A percentile compares a stretch with the other conserved stretches of the same genome.
Conservation (phyloP, 495 filamentous ascomycete species). For the Podospora comata region DNA sequence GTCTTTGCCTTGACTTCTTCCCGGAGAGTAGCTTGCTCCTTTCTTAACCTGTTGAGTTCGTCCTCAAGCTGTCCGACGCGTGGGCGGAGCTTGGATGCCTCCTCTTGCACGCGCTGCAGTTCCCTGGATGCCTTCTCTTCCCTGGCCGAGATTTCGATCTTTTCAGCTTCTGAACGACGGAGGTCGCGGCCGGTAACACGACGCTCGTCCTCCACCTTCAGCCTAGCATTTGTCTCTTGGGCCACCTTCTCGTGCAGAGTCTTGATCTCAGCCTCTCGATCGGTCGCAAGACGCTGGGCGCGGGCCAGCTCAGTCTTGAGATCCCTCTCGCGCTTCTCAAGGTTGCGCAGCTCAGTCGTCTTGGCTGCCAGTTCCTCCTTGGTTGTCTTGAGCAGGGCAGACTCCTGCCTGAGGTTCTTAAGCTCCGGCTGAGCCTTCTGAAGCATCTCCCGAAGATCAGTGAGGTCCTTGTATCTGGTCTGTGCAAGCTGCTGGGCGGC, state of each 20-base stretch:
- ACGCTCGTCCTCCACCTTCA: constrained; percentile 73
- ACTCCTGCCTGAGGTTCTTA: constrained; percentile 68
- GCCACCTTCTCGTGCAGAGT: constrained; percentile 69
- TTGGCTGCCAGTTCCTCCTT: constrained; percentile 71
- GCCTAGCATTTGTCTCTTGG: constrained; percentile 67
- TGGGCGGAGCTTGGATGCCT: constrained; percentile 58
- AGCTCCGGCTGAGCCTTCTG: constrained; percentile 87
- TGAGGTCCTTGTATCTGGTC: constrained; percentile 81
- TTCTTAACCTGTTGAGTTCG: constrained; percentile 59
- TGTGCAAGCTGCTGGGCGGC: constrained; percentile 83
- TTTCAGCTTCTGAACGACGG: constrained; percentile 69
- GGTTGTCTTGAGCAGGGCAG: constrained; percentile 62
- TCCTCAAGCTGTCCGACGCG: constrained; percentile 70
- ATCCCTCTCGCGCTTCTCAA: constrained; percentile 80
- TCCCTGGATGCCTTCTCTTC: constrained; percentile 66
- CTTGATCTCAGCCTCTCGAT: constrained; percentile 74
- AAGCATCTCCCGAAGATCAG: constrained; percentile 70
- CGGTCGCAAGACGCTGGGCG: constrained; percentile 64
- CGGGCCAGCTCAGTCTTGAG: constrained; percentile 66
- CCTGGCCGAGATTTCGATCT: constrained; percentile 68
- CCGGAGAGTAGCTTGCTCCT: constrained; percentile 61
- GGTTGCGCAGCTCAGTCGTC: constrained; percentile 61
- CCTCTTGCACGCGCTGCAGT: constrained; percentile 65
- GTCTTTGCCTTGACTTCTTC: constrained; percentile 83
- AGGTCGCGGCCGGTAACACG: constrained; percentile 69